Conservation (phyloP, 2,329 filamentous ascomycete genomes). For the Calonectria montana region DNA sequence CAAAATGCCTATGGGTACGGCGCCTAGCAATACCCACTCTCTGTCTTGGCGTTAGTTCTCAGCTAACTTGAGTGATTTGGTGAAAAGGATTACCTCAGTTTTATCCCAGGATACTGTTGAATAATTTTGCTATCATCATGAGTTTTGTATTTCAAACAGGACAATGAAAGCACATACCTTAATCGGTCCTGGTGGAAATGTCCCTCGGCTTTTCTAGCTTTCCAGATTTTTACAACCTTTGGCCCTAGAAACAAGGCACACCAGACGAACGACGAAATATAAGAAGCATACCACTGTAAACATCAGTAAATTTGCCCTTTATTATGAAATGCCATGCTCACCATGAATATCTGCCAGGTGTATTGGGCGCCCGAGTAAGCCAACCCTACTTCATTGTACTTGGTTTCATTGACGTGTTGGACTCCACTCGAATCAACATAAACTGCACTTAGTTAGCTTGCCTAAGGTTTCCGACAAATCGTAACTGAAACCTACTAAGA, state of each 20-base stretch:
- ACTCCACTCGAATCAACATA: slow-evolving; percentile 43
- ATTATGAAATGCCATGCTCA: not conserved
- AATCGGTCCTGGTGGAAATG: slow-evolving; percentile 6
- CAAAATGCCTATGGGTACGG: slow-evolving; percentile 52
- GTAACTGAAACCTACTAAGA: slow-evolving; percentile 39
- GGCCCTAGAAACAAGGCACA: slow-evolving; percentile 66
- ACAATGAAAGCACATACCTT: not conserved
- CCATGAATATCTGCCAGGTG: slow-evolving; percentile 70
- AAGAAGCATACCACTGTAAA: slow-evolving; percentile 61
- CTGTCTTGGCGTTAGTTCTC: not conserved
- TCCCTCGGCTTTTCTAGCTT: not conserved
- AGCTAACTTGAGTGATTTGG: rapidly evolving
- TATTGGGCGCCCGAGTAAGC: slow-evolving; percentile 69
- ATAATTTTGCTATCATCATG: not conserved
- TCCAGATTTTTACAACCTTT: slow-evolving; percentile 51
- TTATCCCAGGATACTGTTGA: not conserved
- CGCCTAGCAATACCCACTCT: not conserved
- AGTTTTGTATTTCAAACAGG: not conserved
- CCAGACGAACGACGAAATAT: slow-evolving; percentile 69
- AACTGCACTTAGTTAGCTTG: not conserved
- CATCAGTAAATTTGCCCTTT: not conserved
- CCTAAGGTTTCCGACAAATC: not conserved
- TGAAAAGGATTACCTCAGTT: not conserved
- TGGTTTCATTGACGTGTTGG: slow-evolving; percentile 60
- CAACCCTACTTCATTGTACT: slow-evolving; percentile 60